Conservation (phyloP, 228 moss, liverwort and hornwort species). For the Sphagnum fallax region DNA sequence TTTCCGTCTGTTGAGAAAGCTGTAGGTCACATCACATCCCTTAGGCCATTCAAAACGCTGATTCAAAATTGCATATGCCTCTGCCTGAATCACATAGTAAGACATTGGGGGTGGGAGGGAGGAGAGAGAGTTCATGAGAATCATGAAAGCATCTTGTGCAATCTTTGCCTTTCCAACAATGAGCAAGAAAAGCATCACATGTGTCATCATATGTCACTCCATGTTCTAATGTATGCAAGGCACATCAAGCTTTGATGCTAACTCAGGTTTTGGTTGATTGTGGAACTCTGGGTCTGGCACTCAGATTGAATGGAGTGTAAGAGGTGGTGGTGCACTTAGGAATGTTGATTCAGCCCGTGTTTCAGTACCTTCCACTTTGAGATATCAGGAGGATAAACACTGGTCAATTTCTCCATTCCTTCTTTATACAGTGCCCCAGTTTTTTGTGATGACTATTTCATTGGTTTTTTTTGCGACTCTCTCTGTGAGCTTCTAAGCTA, state of each 20-base stretch:
- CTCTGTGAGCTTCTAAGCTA: background rate
- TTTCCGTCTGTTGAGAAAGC: conserved; percentile 93
- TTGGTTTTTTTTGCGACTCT: background rate
- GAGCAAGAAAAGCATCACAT: too few relatives aligned
- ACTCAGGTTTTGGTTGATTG: too few relatives aligned
- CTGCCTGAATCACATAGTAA: background rate
- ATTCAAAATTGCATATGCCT: background rate
- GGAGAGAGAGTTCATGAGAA: too few relatives aligned
- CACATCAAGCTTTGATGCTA: conserved; percentile 7
- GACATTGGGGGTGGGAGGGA: too few relatives aligned
- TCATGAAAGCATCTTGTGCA: too few relatives aligned
- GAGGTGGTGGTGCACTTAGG: conserved; percentile 85
- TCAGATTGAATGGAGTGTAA: conserved; percentile 98
- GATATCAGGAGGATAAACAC: conserved; percentile 53
- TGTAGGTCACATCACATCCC: conserved; percentile 28
- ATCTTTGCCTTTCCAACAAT: too few relatives aligned
- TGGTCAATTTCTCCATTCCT: conserved; percentile 31
- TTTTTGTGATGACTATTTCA: background rate
- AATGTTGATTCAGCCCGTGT: conserved; percentile 94
- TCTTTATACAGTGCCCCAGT: background rate
- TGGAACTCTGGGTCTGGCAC: too few relatives aligned
- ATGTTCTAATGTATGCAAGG: background rate
- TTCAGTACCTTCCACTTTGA: conserved; percentile 85
- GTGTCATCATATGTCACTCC: too few relatives aligned
- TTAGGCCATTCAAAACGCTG: background rate